Conservation (phyloP, 2,329 filamentous ascomycete species). For the Diaporthe longicolla region DNA sequence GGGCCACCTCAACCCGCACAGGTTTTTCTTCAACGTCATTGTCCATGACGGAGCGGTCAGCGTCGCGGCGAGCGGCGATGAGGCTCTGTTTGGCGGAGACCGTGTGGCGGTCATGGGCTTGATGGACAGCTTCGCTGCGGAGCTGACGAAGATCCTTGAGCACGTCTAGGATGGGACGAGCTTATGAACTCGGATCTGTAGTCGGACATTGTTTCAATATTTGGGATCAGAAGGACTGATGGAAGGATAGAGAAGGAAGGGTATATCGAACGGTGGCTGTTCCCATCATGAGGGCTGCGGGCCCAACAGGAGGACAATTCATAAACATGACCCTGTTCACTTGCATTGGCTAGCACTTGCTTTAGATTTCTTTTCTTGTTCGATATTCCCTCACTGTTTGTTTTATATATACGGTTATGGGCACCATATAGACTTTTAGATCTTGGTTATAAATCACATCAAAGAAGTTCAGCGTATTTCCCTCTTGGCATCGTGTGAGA, state of each 20-base stretch:
- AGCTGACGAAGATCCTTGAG: constrained; percentile 33
- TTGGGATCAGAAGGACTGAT: neutral
- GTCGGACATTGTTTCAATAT: neutral
- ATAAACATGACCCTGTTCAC: neutral
- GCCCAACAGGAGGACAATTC: too few species aligned
- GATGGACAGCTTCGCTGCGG: constrained; percentile 28
- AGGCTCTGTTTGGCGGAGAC: constrained; percentile 33
- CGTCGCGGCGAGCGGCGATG: constrained; percentile 41
- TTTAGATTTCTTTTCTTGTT: neutral
- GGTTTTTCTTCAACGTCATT: constrained; percentile 43
- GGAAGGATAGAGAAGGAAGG: neutral
- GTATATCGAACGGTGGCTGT: neutral
- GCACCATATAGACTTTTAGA: neutral
- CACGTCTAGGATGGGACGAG: neutral
- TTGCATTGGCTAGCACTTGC: neutral
- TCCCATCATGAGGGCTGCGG: too few species aligned
- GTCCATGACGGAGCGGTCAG: constrained; percentile 34
- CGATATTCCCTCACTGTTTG: neutral
- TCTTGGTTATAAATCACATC: neutral
- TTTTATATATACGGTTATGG: neutral
- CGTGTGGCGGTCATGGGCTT: constrained; percentile 18
- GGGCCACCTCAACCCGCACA: constrained; percentile 30
- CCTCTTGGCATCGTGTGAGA: neutral
- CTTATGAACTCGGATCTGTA: neutral
- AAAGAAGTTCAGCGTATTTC: neutral